Conservation (phyloP, 1,139 yeast species). For the Taphrina flavorubra region DNA sequence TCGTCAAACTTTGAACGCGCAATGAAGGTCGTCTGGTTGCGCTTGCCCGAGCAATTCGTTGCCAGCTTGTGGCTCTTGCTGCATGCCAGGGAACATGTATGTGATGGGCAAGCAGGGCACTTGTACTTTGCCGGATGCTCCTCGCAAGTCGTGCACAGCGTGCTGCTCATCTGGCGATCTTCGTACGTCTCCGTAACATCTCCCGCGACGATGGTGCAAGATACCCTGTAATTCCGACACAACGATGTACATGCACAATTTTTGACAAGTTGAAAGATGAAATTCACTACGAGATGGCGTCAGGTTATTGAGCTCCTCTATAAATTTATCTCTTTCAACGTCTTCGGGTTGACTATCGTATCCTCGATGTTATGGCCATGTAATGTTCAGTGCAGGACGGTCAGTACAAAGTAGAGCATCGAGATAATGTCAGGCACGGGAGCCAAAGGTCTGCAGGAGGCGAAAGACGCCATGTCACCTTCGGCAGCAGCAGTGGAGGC, state of each 20-base stretch:
- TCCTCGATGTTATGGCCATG: too few species aligned
- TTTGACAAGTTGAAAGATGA: background rate
- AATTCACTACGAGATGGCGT: slow-evolving; percentile 11
- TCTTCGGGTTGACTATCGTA: too few species aligned
- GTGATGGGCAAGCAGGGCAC: slow-evolving; percentile 79
- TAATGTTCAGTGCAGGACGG: too few species aligned
- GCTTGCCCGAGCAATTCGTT: slow-evolving; percentile 68
- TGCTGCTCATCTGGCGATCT: background rate
- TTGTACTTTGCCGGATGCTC: slow-evolving; percentile 60
- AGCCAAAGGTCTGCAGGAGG: slow-evolving; percentile 5
- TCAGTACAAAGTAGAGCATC: too few species aligned
- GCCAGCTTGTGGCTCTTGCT: slow-evolving; percentile 70
- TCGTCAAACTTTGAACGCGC: slow-evolving; percentile 55
- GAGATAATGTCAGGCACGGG: slow-evolving; percentile 8
- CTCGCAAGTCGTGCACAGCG: slow-evolving; percentile 18
- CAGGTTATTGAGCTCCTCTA: slow-evolving; percentile 11
- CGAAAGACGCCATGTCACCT: slow-evolving; percentile 6
- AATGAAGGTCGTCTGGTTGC: slow-evolving; percentile 67
- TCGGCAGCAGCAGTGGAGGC: slow-evolving; percentile 16
- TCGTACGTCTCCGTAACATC: too few species aligned
- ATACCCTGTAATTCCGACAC: too few species aligned
- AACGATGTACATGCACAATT: too few species aligned
- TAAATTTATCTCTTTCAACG: background rate
- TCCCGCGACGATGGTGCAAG: too few species aligned
- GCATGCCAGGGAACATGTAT: slow-evolving; percentile 75